Percentiles rank a stretch among this genome's conserved stretches.
Conservation (phyloP, 148 eudicot genomes). For the Heliosperma pusillum region DNA sequence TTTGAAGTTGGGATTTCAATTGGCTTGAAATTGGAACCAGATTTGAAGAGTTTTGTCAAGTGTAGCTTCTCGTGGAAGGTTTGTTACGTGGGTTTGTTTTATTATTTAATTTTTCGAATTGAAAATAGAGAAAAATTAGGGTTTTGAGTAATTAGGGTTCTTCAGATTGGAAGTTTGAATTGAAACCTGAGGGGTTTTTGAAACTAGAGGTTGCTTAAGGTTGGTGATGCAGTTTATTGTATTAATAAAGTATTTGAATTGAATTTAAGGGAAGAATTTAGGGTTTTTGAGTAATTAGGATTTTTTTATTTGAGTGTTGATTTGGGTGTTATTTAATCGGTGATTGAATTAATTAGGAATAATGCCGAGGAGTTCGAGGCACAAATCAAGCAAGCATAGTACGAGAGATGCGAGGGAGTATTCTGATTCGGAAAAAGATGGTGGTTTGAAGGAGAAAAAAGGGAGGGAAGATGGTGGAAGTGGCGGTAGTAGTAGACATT, state of each 20-base stretch:
- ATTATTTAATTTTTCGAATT: background rate
- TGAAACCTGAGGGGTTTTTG: background rate
- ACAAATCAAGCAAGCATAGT: slow-evolving; percentile 87
- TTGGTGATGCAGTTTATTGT: slow-evolving; percentile 7
- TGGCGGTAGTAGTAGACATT: slow-evolving; percentile 39
- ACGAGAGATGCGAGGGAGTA: slow-evolving; percentile 53
- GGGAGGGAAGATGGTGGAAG: slow-evolving; percentile 37
- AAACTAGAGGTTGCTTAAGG: background rate
- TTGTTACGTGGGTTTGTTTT: slow-evolving; percentile 1
- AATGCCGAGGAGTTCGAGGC: slow-evolving; percentile 93
- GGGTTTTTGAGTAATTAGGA: slow-evolving; percentile 15
- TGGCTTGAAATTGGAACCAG: background rate
- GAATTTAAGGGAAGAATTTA: slow-evolving; percentile 4
- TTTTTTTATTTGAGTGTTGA: slow-evolving; percentile 7
- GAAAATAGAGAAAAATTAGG: slow-evolving; percentile 15
- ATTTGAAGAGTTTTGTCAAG: background rate
- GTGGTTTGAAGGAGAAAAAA: slow-evolving; percentile 54
- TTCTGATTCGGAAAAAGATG: slow-evolving; percentile 79
- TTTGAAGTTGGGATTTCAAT: background rate
- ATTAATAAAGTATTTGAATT: slow-evolving; percentile 1
- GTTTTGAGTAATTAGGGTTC: slow-evolving; percentile 23
- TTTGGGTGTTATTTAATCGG: slow-evolving; percentile 8
- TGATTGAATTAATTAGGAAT: background rate
- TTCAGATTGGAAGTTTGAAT: background rate
- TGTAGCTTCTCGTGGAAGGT: background rate